These are phyloP conservation scores for Cystoderma amianthinum DNA, from an alignment of 768 basidiomycete genomes.

Conservation along the genomic window DNA sequence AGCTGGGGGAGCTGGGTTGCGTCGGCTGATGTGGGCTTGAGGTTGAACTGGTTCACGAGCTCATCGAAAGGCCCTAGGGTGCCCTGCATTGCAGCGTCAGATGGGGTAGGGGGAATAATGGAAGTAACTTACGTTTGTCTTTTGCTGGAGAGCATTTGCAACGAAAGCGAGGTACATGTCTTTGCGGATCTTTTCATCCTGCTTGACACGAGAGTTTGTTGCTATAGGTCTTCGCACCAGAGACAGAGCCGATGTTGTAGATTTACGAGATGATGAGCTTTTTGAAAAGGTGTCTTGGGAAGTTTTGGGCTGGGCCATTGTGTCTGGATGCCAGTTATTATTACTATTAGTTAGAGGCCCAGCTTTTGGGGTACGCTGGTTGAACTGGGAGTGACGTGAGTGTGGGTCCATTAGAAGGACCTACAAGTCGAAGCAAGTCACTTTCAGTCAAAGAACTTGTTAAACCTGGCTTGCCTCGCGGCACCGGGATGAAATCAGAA, in stretches of 20 bases:
- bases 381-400: slow-evolving; percentile 69
- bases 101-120: slow-evolving; percentile 3
- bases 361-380: slow-evolving; percentile 61
- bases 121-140: slow-evolving; percentile 46
- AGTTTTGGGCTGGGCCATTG: slow-evolving; percentile 23
- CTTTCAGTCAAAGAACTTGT: not conserved
- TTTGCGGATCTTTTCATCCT: slow-evolving; percentile 69
- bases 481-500: not conserved
- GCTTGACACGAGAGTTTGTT: slow-evolving; percentile 72
- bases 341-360: slow-evolving; percentile 40
- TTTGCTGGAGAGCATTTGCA: slow-evolving; percentile 73
- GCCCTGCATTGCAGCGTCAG: slow-evolving; percentile 46
- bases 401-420: slow-evolving; percentile 61
- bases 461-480: not conserved
- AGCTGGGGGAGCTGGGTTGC: slow-evolving; percentile 47
- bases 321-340: not conserved
- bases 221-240: slow-evolving; percentile 53
- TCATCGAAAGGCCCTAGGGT: slow-evolving; percentile 76
- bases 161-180: slow-evolving; percentile 85
- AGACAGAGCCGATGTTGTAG: slow-evolving; percentile 15
- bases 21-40: slow-evolving; percentile 26
- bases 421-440: no score
- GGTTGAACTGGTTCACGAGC: slow-evolving; percentile 81
- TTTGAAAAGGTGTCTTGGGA: slow-evolving; percentile 38
- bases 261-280: slow-evolving; percentile 17